Percentiles rank a stretch among this genome's conserved stretches.
Evolutionary conservation across 2,329 filamentous ascomycete genomes (phyloP).

Genomic region (Zalaria sp.): DNA sequence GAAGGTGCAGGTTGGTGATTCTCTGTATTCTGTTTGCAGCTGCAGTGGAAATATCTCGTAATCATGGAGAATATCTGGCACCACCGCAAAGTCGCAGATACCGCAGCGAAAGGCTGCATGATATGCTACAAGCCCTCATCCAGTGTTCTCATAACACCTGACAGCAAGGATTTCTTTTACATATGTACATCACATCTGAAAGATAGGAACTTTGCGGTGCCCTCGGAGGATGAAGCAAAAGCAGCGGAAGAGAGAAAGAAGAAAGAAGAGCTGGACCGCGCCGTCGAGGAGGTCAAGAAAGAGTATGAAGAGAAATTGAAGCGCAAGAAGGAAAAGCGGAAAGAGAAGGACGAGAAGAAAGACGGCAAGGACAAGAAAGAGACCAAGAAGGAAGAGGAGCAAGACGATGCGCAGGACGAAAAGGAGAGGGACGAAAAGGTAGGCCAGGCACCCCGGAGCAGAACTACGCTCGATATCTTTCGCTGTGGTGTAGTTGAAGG

Average conservation of each 20-base stretch:
- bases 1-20: too few relatives aligned
- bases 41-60: too few relatives aligned
- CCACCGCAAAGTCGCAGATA: constrained; percentile 74
- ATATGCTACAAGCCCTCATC: constrained; percentile 82
- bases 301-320: constrained; percentile 36
- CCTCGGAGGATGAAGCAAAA: constrained; percentile 57
- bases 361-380: constrained; percentile 51
- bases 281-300: constrained; percentile 34
- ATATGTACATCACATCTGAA: constrained; percentile 72
- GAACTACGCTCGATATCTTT: not conserved
- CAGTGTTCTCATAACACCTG: constrained; percentile 76
- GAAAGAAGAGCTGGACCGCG: constrained; percentile 31
- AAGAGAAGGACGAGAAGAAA: constrained; percentile 27
- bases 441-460: constrained; percentile 9
- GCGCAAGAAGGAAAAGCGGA: constrained; percentile 26
- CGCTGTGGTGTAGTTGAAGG: not conserved
- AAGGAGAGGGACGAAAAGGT: constrained; percentile 48
- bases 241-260: constrained; percentile 39
- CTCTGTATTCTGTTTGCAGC: too few relatives aligned
- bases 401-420: constrained; percentile 50
- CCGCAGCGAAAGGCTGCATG: constrained; percentile 70
- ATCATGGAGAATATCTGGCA: constrained; percentile 56
- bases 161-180: constrained; percentile 83
- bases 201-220: constrained; percentile 64
- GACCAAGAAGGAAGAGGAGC: constrained; percentile 52